Base-by-base conservation (phyloP, 495 filamentous ascomycete species). In the Pyrenopolyporus hunteri region DNA sequence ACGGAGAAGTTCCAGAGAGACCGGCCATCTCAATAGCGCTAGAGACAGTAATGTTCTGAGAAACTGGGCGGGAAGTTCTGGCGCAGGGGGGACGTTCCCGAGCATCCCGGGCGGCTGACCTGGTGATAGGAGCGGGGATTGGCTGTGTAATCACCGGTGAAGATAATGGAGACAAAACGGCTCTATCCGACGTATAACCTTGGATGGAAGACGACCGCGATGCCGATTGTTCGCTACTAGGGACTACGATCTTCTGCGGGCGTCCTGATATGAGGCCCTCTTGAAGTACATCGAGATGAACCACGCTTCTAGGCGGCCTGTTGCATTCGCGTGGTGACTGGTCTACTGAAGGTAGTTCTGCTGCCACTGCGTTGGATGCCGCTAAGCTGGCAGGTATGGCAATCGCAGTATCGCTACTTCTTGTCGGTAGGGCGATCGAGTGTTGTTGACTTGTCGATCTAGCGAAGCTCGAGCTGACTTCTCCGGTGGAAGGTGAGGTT, bases 201-300 rank as follows among this genome's bases (percentile, higher is more conserved):
- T 31, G 1, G 17, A 22, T 11, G 4, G 1, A 26, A 17, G 0
- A 52, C 1, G 1, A 16, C 4, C n/a, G n/a, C n/a, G 10, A 22
- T 13, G 26, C 35, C 13, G 40, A 17, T 57, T 23, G 3, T 7
- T 42, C 26, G 16, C 31, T 20, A 8, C 14, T n/a, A 33, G 7
- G 4, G 4, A 10, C 39, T 19, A 10, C 26, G 9, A 25, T 6
- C 6, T 52, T 47, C 60, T 64, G 60, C 42, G 14, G 42, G 11
- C 1, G 29, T 47, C 26, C 54, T 58, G 53, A 47, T 33, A n/a
- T 25, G 8, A 3, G 4, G 20, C 16, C 16, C 3, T 5, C 11
- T 4, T 23, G 13, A 20, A 10, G 13, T 19, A 14, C 19, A 14
- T 48, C 23, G 45, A n/a, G 7, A 6, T 16, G 14, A 49, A 53